These are phyloP conservation scores for Aspergillus sp. DNA, from an alignment of 2,329 filamentous ascomycete species.

Conservation along the genomic window DNA sequence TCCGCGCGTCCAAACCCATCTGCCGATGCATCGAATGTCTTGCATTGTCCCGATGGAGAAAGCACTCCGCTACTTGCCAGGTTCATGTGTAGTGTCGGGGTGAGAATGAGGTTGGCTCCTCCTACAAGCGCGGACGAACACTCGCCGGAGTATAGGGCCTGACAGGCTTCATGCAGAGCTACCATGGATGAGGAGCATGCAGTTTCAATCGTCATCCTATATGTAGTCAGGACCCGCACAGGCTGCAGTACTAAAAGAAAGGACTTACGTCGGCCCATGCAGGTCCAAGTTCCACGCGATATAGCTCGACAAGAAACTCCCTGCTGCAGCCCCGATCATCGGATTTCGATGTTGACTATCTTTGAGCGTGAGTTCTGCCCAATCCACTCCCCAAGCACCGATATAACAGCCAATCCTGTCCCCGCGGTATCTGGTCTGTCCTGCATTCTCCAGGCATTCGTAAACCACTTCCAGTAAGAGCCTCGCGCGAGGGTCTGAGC, in stretches of 20 bases:
- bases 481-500: constrained; percentile 31
- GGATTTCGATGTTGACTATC: constrained; percentile 9
- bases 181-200: constrained; percentile 45
- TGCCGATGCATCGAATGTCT: constrained; percentile 47
- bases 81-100: constrained; percentile 23
- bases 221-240: not conserved
- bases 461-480: constrained; percentile 28
- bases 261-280: constrained; percentile 1
- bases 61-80: constrained; percentile 31
- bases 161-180: constrained; percentile 28
- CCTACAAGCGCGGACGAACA: constrained; percentile 33
- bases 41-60: constrained; percentile 46
- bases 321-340: not conserved
- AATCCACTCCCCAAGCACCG: constrained; percentile 19
- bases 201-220: constrained; percentile 36
- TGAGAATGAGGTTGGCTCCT: constrained; percentile 28
- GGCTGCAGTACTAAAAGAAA: not conserved
- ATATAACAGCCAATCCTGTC: constrained; percentile 26
- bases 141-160: constrained; percentile 20
- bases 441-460: constrained; percentile 30
- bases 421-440: constrained; percentile 26
- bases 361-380: constrained; percentile 13
- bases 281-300: not conserved
- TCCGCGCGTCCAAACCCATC: constrained; percentile 55
- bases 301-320: not conserved